These are phyloP conservation scores for Lactifluus echinatus DNA, from an alignment of 768 basidiomycete genomes.

Conservation along the genomic window DNA sequence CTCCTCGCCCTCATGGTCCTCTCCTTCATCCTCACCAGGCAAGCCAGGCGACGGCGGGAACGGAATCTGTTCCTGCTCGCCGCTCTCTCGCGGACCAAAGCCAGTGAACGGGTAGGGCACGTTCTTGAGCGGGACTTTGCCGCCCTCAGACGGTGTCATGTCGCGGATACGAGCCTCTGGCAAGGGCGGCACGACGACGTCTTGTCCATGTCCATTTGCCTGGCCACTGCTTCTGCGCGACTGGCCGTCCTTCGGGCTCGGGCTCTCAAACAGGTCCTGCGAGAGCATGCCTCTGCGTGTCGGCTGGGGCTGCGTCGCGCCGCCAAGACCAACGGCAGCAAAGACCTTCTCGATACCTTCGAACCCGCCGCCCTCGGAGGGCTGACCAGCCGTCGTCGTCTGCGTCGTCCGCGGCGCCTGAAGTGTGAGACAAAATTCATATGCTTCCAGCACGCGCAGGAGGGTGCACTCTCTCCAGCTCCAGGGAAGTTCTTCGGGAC, in stretches of 20 bases:
- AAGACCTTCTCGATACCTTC: conserved; percentile 52
- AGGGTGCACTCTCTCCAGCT: conserved; percentile 68
- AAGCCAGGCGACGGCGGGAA: conserved; percentile 61
- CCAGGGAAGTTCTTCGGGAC: conserved; percentile 54
- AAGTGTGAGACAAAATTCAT: conserved; percentile 65
- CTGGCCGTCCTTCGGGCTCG: conserved; percentile 33
- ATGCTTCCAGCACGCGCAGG: conserved; percentile 66
- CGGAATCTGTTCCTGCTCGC: conserved; percentile 55
- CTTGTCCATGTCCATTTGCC: conserved; percentile 17
- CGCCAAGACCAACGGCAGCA: conserved; percentile 43
- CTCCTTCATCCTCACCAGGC: conserved; percentile 29
- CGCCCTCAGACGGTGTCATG: conserved; percentile 31
- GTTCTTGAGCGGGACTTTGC: conserved; percentile 43
- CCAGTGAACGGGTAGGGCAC: conserved; percentile 67
- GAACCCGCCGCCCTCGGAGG: conserved; percentile 28
- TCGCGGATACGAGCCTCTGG: conserved; percentile 30
- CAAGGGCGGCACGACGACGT: conserved; percentile 24
- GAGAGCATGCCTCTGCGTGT: conserved; percentile 52
- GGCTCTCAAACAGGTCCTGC: conserved; percentile 57
- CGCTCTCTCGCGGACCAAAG: conserved; percentile 42
- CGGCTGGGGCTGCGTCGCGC: conserved; percentile 37
- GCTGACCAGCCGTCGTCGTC: conserved; percentile 26
- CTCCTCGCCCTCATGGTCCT: conserved; percentile 22
- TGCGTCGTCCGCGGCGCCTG: conserved; percentile 25
- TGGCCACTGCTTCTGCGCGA: conserved; percentile 21